Evolutionary conservation across 306 rosid genomes (phyloP), one percentile per base, ranked within the genome.

Genomic region (Quercus berberidifolia): DNA sequence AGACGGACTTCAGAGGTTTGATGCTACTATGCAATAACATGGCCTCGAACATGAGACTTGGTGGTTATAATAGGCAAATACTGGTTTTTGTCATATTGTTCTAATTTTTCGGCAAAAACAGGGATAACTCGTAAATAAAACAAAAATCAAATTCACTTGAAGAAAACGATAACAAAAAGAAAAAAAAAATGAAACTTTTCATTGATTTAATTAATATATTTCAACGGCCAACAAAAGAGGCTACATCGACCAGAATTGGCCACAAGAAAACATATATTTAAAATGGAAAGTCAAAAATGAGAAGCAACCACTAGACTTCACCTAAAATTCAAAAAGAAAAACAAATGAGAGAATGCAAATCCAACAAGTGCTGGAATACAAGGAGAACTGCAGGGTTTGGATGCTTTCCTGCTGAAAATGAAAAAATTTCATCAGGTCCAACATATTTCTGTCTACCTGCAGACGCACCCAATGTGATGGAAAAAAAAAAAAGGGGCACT

Each of bases 291-390:
- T 63, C 69, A 63, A 63, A 63, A 63, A 26, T 63, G 69, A 63
- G 69, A 63, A 63, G 41, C 69, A 63, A 28, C 69, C 14, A 63
- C 69, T 63, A 63, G 69, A 63, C 69, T n/a, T 63, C 38, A 28
- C 41, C 69, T 63, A 63, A 15, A 63, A 26, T 63, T 28, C n/a
- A 28, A 28, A 63, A 63, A 17, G 31, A 28, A 13, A 63, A 25
- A 12, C 19, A 62, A 63, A 28, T 12, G 38, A 15, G 43, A 14
- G 41, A 63, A 28, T 63, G 69, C 41, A 63, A 62, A 63, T 63
- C 38, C 69, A 63, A 63, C 67, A 63, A 63, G 69, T 33, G 30
- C 69, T 15, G 69, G 41, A 33, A 63, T 63, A 15, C 30, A 28
- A 28, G 41, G 69, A 63, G 69, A 63, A 63, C 69, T 28, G 69